phyloP scores from a whole-genome alignment of 1,284 basidiomycete species.

The Spongiforma sp. region DNA sequence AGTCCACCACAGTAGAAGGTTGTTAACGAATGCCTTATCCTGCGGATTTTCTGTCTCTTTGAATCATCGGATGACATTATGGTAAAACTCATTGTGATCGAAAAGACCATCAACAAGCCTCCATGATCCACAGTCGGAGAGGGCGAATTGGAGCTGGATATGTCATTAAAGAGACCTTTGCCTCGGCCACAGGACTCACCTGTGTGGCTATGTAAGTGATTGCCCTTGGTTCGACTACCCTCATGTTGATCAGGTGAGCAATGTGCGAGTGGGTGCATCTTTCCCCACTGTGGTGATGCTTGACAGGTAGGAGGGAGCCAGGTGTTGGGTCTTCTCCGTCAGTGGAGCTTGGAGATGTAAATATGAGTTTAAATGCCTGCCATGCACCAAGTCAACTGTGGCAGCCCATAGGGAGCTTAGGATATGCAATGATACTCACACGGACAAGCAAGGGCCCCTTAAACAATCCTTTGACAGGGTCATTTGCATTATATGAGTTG shows the following conservation, averaged over 20 bases:
- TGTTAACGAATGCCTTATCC: neutral
- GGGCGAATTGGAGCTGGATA: neutral
- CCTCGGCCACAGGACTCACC: neutral
- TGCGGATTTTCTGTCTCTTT: neutral
- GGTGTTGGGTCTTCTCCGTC: neutral
- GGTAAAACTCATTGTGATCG: neutral
- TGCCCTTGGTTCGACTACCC: neutral
- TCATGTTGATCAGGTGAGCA: neutral
- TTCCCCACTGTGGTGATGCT: neutral
- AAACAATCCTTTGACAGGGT: constrained; percentile 12
- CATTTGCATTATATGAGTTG: neutral
- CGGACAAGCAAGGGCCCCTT: neutral
- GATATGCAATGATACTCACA: neutral
- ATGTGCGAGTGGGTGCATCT: neutral
- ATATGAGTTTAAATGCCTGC: neutral
- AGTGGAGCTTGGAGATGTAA: neutral
- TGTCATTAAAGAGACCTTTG: neutral
- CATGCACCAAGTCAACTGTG: neutral
- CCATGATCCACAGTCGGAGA: neutral
- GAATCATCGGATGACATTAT: neutral
- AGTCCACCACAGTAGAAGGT: neutral
- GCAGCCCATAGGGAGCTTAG: too few species aligned
- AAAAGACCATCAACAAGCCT: neutral
- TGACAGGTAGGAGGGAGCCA: neutral
- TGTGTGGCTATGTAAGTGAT: neutral